A percentile compares a stretch with the other conserved stretches of the same genome.
phyloP scores from a whole-genome alignment of 257 asterid genomes.

The Nicotiana noctiflora region DNA sequence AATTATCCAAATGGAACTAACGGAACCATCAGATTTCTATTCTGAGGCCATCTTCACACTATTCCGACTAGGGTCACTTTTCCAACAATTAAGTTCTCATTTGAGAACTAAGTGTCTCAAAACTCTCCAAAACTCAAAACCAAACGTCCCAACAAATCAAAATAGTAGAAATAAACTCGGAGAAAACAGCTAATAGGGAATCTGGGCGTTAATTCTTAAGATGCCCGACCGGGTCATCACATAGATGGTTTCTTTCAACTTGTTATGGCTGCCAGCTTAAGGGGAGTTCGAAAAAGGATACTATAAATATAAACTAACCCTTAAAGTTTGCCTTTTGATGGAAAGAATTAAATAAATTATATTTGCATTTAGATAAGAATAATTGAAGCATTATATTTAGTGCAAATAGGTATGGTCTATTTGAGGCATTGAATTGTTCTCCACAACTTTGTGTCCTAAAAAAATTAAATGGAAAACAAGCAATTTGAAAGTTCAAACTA shows the following conservation, averaged over 20 bases:
- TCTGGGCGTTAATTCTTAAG: too few relatives aligned
- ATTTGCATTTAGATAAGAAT: not conserved
- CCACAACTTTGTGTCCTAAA: not conserved
- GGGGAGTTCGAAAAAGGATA: not conserved
- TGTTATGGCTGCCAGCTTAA: not conserved
- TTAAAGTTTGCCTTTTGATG: not conserved
- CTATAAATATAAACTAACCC: not conserved
- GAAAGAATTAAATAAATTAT: not conserved
- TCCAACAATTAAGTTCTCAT: too few relatives aligned
- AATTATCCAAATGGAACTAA: too few relatives aligned
- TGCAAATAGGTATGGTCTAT: not conserved
- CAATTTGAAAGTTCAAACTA: not conserved
- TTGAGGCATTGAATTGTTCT: not conserved
- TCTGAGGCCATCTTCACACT: too few relatives aligned
- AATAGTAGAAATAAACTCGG: too few relatives aligned
- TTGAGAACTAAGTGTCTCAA: too few relatives aligned
- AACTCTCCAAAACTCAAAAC: too few relatives aligned
- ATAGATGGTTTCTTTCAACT: not conserved
- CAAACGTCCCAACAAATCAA: too few relatives aligned
- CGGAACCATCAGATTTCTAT: too few relatives aligned
- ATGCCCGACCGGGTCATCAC: too few relatives aligned
- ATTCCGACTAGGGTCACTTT: too few relatives aligned
- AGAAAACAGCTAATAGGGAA: too few relatives aligned
- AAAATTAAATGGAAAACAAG: not conserved
- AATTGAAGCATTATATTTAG: not conserved